Conservation (phyloP, 768 basidiomycete genomes). For the Heimioporus sp. region DNA sequence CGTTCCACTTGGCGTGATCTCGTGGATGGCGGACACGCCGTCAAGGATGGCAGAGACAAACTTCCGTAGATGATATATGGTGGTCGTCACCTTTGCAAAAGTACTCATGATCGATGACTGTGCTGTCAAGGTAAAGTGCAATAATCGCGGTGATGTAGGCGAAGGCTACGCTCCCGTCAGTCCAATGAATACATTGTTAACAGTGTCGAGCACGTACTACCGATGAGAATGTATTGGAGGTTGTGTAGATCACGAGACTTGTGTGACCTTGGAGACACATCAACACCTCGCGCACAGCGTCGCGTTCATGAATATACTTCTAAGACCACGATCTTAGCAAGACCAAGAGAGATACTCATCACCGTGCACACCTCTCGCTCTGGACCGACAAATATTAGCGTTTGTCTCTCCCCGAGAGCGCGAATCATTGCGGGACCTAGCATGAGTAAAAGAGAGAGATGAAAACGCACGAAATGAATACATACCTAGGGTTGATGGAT, state of each 20-base stretch:
- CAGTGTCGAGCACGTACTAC: slow-evolving; percentile 21
- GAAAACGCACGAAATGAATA: neutral
- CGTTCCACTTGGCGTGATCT: slow-evolving; percentile 23
- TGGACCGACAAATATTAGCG: slow-evolving; percentile 39
- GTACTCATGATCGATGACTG: slow-evolving; percentile 63
- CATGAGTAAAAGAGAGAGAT: neutral
- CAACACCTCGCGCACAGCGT: slow-evolving; percentile 74
- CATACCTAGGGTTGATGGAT: slow-evolving; percentile 72
- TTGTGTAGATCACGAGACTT: slow-evolving; percentile 51
- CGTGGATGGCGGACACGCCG: slow-evolving; percentile 15
- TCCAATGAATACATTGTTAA: neutral
- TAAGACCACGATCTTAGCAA: slow-evolving; percentile 21
- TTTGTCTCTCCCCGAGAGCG: slow-evolving; percentile 36
- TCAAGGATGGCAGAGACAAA: slow-evolving; percentile 54
- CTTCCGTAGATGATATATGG: slow-evolving; percentile 57
- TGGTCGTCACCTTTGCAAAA: slow-evolving; percentile 60
- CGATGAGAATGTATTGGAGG: slow-evolving; percentile 32
- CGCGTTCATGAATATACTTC: slow-evolving; percentile 72
- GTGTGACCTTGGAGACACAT: slow-evolving; percentile 72
- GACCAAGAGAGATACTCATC: neutral
- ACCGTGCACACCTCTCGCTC: slow-evolving; percentile 39
- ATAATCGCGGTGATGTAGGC: slow-evolving; percentile 53
- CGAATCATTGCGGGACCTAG: slow-evolving; percentile 47
- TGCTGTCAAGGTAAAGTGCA: slow-evolving; percentile 65
- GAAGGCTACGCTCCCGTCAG: slow-evolving; percentile 38